Percentiles rank a stretch among this genome's conserved stretches.
phyloP scores from a whole-genome alignment of 345 rosid species.

The Lagerstroemia speciosa region DNA sequence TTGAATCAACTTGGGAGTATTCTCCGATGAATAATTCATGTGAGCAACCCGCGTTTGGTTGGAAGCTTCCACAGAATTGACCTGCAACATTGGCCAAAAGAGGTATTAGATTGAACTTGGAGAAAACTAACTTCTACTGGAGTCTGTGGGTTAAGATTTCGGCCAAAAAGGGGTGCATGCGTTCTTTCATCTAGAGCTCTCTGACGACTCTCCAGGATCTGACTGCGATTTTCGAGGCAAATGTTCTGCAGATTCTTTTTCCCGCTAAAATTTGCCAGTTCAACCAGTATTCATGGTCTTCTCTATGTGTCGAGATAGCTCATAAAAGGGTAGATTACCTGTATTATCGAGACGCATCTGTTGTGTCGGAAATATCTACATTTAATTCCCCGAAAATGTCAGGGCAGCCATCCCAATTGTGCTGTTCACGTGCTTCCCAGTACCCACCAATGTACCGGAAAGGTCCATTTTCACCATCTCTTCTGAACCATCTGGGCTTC shows the following conservation, averaged over 20 bases:
- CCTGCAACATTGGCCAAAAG: not conserved
- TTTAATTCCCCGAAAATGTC: conserved; percentile 68
- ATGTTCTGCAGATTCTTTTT: too few relatives aligned
- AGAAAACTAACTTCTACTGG: too few relatives aligned
- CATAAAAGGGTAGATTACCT: not conserved
- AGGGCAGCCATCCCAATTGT: conserved; percentile 72
- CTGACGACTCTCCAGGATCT: not conserved
- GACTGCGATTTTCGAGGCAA: not conserved
- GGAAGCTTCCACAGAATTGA: not conserved
- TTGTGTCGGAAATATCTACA: conserved; percentile 31
- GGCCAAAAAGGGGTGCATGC: too few relatives aligned
- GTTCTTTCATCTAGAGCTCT: too few relatives aligned
- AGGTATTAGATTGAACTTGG: too few relatives aligned
- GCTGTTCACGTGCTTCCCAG: conserved; percentile 71
- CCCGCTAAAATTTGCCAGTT: too few relatives aligned
- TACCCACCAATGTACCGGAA: conserved; percentile 64
- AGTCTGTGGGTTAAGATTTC: too few relatives aligned
- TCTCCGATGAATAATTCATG: not conserved
- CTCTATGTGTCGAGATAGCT: not conserved
- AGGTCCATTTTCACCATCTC: conserved; percentile 49
- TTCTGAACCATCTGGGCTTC: conserved; percentile 79
- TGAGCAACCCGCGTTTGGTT: not conserved
- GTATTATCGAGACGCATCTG: conserved; percentile 14
- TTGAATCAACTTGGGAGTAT: not conserved
- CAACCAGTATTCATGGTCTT: too few relatives aligned